Conservation (phyloP, 768 basidiomycete species). For the Harrya chromipes region DNA sequence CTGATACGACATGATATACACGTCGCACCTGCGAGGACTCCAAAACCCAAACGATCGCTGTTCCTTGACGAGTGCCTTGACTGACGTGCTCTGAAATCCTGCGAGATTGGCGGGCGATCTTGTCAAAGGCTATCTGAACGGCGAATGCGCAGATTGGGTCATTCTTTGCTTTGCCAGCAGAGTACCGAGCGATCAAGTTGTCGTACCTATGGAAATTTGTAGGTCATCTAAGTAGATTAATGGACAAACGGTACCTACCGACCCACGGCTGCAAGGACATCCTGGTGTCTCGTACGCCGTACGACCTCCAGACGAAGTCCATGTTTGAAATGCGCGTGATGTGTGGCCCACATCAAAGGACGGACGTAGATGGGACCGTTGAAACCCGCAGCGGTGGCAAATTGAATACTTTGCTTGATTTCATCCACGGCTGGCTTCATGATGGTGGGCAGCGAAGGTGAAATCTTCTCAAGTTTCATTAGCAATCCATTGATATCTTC, state of each 20-base stretch:
- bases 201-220: conserved; percentile 56
- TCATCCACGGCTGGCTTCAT: conserved; percentile 56
- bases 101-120: conserved; percentile 70
- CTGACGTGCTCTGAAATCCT: conserved; percentile 60
- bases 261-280: conserved; percentile 79
- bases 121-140: conserved; percentile 75
- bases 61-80: conserved; percentile 71
- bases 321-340: conserved; percentile 63
- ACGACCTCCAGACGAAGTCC: conserved; percentile 78
- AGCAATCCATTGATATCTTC: conserved; percentile 60
- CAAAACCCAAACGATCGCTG: conserved; percentile 83
- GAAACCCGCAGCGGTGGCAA: conserved; percentile 60
- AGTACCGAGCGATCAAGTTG: conserved; percentile 58
- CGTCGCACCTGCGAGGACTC: conserved; percentile 88
- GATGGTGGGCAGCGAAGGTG: conserved; percentile 47
- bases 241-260: conserved; percentile 43
- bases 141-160: conserved; percentile 66
- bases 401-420: conserved; percentile 59
- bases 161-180: conserved; percentile 49
- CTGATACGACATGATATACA: conserved; percentile 79
- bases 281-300: conserved; percentile 58
- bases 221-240: not conserved
- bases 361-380: conserved; percentile 60
- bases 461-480: conserved; percentile 55
- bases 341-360: conserved; percentile 70